Conservation (phyloP, 2,329 filamentous ascomycete species). For the Mariannaea elegans region DNA sequence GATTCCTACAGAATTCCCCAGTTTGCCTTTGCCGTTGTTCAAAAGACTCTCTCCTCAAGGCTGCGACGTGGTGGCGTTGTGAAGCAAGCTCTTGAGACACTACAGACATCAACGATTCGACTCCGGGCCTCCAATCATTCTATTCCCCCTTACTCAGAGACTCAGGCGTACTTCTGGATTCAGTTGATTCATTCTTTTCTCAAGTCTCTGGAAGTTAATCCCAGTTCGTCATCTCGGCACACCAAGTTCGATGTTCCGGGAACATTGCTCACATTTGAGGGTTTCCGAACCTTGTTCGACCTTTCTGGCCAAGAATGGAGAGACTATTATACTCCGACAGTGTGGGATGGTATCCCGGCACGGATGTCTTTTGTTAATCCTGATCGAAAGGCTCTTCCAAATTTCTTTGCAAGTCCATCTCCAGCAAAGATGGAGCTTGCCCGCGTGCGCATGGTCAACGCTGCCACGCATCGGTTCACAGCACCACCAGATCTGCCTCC, state of each 20-base stretch:
- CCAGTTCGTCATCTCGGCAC: not conserved
- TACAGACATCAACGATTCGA: conserved; percentile 39
- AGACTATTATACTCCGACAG: conserved; percentile 34
- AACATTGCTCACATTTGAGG: conserved; percentile 24
- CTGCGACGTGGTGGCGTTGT: conserved; percentile 38
- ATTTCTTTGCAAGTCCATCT: conserved; percentile 32
- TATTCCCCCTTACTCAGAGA: conserved; percentile 43
- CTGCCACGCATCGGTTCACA: conserved; percentile 15
- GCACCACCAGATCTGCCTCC: conserved; percentile 18
- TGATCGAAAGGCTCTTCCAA: conserved; percentile 41
- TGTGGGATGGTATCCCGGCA: conserved; percentile 40
- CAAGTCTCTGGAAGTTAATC: conserved; percentile 18
- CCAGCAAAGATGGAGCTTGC: conserved; percentile 27
- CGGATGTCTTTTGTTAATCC: conserved; percentile 40
- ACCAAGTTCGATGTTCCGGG: conserved; percentile 5
- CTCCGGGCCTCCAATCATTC: conserved; percentile 24
- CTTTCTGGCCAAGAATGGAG: conserved; percentile 40
- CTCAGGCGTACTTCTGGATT: conserved; percentile 46
- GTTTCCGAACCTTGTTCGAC: conserved; percentile 36
- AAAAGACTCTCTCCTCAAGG: conserved; percentile 32
- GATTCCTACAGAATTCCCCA: conserved; percentile 35
- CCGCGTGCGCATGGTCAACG: conserved; percentile 29
- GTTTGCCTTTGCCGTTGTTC: conserved; percentile 44
- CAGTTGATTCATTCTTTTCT: conserved; percentile 38
- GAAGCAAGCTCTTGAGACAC: conserved; percentile 34